phyloP scores from a whole-genome alignment of 1,284 basidiomycete species.

The Leccinum fuscescens region DNA sequence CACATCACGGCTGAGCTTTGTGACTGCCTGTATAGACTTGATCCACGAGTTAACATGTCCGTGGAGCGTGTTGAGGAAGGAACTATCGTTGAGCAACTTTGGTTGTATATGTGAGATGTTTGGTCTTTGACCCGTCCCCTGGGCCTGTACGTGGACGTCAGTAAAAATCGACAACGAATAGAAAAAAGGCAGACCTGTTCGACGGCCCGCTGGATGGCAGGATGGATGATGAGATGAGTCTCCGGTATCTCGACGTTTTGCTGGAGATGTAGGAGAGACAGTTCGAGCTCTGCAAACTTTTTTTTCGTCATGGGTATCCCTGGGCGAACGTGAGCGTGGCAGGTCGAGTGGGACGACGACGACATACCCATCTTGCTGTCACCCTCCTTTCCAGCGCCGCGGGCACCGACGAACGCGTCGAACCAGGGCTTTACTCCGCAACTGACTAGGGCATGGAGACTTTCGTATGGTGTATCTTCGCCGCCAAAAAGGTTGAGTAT shows the following conservation, averaged over 20 bases:
- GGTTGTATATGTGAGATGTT: slow-evolving; percentile 77
- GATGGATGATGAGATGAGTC: background rate
- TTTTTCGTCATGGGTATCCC: slow-evolving; percentile 38
- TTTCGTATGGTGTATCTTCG: slow-evolving; percentile 91
- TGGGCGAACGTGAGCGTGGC: slow-evolving; percentile 27
- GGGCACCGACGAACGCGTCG: slow-evolving; percentile 87
- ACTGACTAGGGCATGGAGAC: slow-evolving; percentile 94
- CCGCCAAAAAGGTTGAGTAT: slow-evolving; percentile 92
- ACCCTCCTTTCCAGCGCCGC: slow-evolving; percentile 71
- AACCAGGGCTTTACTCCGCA: slow-evolving; percentile 98
- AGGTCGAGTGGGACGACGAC: background rate
- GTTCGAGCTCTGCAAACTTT: background rate
- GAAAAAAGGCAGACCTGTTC: slow-evolving; percentile 40
- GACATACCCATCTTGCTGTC: slow-evolving; percentile 82
- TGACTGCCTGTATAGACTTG: slow-evolving; percentile 96
- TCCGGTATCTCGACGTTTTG: background rate
- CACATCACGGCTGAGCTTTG: slow-evolving; percentile 92
- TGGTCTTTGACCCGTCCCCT: slow-evolving; percentile 56
- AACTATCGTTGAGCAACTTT: slow-evolving; percentile 78
- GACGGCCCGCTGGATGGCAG: background rate
- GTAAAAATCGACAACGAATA: slow-evolving; percentile 7
- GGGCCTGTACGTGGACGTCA: slow-evolving; percentile 42
- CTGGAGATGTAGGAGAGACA: background rate
- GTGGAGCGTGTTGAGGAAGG: slow-evolving; percentile 93
- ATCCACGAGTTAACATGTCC: slow-evolving; percentile 97